A percentile compares a stretch with the other conserved stretches of the same genome.
Conservation (phyloP, 139 green algal species). For the Nannochloris sp. region DNA sequence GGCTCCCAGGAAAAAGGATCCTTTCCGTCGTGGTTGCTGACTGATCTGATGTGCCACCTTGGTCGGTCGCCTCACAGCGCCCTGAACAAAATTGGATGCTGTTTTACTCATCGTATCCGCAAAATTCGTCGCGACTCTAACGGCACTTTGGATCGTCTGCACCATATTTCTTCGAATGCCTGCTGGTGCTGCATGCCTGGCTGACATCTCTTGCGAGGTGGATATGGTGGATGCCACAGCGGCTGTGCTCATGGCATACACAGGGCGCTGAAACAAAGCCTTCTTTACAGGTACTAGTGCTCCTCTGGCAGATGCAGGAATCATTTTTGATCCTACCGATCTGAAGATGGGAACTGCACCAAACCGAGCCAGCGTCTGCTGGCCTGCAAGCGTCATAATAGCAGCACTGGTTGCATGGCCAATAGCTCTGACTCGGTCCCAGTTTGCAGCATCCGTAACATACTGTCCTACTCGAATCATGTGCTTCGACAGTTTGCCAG, state of each 20-base stretch:
- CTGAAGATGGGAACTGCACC: neutral
- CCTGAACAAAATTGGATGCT: slow-evolving; percentile 3
- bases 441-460: slow-evolving; percentile 45
- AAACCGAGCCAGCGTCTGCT: slow-evolving; percentile 13
- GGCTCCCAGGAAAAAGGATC: too few relatives aligned
- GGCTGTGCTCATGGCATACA: slow-evolving; percentile 12
- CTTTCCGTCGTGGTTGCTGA: too few relatives aligned
- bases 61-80: slow-evolving; percentile 10
- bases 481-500: slow-evolving; percentile 8
- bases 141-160: slow-evolving; percentile 10
- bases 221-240: slow-evolving; percentile 22
- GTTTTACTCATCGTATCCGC: slow-evolving; percentile 5
- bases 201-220: neutral
- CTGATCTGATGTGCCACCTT: slow-evolving; percentile 1
- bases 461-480: slow-evolving; percentile 33
- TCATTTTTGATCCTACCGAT: neutral
- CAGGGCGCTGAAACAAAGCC: slow-evolving; percentile 13
- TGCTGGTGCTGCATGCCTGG: neutral
- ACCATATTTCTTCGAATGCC: neutral
- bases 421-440: slow-evolving; percentile 28
- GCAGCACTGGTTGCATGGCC: slow-evolving; percentile 9
- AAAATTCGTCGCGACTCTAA: slow-evolving; percentile 7
- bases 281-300: slow-evolving; percentile 6
- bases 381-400: slow-evolving; percentile 15
- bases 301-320: slow-evolving; percentile 3